Base-by-base conservation (phyloP, 208 protist genomes). In the Lotmaria passim region DNA sequence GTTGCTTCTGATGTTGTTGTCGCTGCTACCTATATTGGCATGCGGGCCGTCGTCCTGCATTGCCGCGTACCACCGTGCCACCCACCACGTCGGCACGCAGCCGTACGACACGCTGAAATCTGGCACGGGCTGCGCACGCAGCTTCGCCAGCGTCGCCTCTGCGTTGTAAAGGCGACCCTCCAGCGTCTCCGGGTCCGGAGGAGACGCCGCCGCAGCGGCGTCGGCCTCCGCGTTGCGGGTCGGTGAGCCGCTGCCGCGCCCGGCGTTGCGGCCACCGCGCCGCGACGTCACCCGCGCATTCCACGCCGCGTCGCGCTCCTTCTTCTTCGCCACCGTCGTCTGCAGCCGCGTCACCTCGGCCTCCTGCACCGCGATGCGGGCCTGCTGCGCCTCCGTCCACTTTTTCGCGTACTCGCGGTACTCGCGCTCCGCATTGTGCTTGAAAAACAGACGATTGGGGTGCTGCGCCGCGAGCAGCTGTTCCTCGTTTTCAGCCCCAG, bases 1-100 rank as follows among this genome's bases (percentile, higher is more conserved):
- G n/a, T n/a, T n/a, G n/a, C n/a, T n/a, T n/a, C n/a, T n/a, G n/a
- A n/a, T n/a, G n/a, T n/a, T n/a, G n/a, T n/a, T n/a, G n/a, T n/a
- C n/a, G n/a, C n/a, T n/a, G n/a, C n/a, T n/a, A n/a, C n/a, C n/a
- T n/a, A n/a, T 33, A 34, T 43, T 7, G 59, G 28, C 8, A 24
- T 34, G 3, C 19, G 55, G 51, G 7, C 15, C 28, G 28, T 76
- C 75, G 43, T 70, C 71, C 64, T 81, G 77, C 59, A 78, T 73
- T 72, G 75, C 75, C 10, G 57, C 59, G 62, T 87, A 90, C 84
- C 88, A 96, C 39, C 56, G 73, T 26, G 78, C 79, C 34, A 90
- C 86, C 90, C 90, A 96, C 84, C 81, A 90, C 55, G 82, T 91
- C 41, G 90, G 90, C 38, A 96, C 59, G 60, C 85, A 93, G 39